Percentiles rank a stretch among this genome's conserved stretches.
Conservation (phyloP, 2,329 filamentous ascomycete species). For the Colletotrichum destructivum region DNA sequence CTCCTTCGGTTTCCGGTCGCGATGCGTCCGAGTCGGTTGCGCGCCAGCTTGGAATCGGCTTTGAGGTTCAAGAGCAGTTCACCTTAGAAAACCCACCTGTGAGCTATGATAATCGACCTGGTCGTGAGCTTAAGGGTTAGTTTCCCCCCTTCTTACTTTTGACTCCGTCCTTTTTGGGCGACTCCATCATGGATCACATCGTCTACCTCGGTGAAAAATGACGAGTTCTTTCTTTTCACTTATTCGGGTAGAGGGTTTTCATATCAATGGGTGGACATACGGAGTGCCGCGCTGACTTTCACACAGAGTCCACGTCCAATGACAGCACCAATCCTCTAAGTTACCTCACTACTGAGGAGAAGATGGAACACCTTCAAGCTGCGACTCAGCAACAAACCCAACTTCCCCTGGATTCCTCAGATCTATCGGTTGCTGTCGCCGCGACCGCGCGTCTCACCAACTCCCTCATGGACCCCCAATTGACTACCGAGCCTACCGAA, state of each 20-base stretch:
- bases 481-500: conserved; percentile 45
- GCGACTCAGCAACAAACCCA: conserved; percentile 54
- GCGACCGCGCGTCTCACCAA: conserved; percentile 70
- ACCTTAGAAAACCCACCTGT: conserved; percentile 70
- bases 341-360: conserved; percentile 59
- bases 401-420: conserved; percentile 60
- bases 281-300: conserved; percentile 14
- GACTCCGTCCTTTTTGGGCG: not conserved
- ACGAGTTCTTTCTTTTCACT: not conserved
- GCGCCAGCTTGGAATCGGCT: conserved; percentile 48
- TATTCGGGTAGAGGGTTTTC: not conserved
- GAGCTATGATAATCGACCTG: conserved; percentile 60
- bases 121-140: conserved; percentile 57
- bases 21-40: conserved; percentile 45
- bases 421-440: conserved; percentile 70
- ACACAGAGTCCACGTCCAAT: conserved; percentile 40
- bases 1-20: conserved; percentile 24
- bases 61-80: conserved; percentile 73
- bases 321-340: conserved; percentile 40
- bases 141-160: conserved; percentile 1
- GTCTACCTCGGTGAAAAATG: not conserved
- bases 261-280: not conserved
- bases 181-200: not conserved
- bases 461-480: conserved; percentile 68
- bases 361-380: conserved; percentile 63